Conservation (phyloP, 1,284 basidiomycete species). For the Moesziomyces antarcticus region DNA sequence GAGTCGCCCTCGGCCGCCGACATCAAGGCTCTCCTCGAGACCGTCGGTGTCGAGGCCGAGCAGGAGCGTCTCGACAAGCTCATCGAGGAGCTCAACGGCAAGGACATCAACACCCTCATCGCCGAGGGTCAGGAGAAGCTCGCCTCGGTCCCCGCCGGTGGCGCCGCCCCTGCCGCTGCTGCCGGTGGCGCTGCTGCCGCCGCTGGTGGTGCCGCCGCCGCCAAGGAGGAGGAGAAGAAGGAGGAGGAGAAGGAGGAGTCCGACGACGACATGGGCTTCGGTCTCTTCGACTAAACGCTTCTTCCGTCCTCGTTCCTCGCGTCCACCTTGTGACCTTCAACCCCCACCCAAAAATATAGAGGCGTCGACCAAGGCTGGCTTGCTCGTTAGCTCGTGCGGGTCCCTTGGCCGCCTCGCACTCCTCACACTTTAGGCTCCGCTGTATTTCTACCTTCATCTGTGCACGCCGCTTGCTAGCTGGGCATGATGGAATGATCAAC, state of each 20-base stretch:
- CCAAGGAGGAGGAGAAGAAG: slow-evolving; percentile 72
- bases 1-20: slow-evolving; percentile 84
- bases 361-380: not conserved
- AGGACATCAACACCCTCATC: slow-evolving; percentile 87
- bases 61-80: slow-evolving; percentile 84
- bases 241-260: slow-evolving; percentile 68
- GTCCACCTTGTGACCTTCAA: slow-evolving; percentile 12
- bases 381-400: slow-evolving; percentile 9
- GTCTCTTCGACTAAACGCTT: slow-evolving; percentile 64
- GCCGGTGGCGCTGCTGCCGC: slow-evolving; percentile 74
- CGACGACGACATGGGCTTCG: slow-evolving; percentile 67
- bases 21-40: slow-evolving; percentile 86
- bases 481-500: slow-evolving; percentile 9
- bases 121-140: slow-evolving; percentile 91
- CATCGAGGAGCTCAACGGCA: slow-evolving; percentile 91
- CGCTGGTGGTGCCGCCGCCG: slow-evolving; percentile 76
- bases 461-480: no score
- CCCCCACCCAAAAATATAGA: slow-evolving; percentile 14
- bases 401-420: not conserved
- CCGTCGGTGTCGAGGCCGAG: slow-evolving; percentile 89
- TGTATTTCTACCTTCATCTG: slow-evolving; percentile 5
- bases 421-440: slow-evolving; percentile 5
- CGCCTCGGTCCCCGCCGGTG: slow-evolving; percentile 79
- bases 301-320: slow-evolving; percentile 5
- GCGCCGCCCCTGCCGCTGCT: slow-evolving; percentile 64